These are phyloP conservation scores for Cyamopsis tetragonoloba DNA, from an alignment of 306 rosid species.

Conservation along the genomic window DNA sequence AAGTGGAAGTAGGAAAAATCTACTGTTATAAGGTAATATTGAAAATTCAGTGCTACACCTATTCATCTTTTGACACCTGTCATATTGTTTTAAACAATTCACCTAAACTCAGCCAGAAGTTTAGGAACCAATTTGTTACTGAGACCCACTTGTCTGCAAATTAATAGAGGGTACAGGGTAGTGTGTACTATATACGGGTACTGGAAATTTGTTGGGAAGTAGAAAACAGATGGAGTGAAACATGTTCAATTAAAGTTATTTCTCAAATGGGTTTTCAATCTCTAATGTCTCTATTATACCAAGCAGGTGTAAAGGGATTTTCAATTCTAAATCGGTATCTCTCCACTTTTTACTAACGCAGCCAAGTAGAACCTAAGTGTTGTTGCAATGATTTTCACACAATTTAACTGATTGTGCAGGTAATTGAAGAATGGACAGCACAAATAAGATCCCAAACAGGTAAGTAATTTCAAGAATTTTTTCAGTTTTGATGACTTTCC, in stretches of 20 bases:
- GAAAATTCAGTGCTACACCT: too few species aligned
- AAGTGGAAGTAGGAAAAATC: too few species aligned
- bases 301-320: not conserved
- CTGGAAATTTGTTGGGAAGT: not conserved
- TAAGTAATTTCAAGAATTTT: conserved; percentile 27
- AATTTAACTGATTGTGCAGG: conserved; percentile 43
- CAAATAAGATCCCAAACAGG: conserved; percentile 82
- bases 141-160: too few species aligned
- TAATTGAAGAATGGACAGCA: conserved; percentile 79
- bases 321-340: not conserved
- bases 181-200: too few species aligned
- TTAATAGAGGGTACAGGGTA: too few species aligned
- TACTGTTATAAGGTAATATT: too few species aligned
- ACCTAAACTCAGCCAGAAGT: too few species aligned
- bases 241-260: not conserved
- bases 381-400: conserved; percentile 14
- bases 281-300: not conserved
- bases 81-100: too few species aligned
- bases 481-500: conserved; percentile 12
- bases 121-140: too few species aligned
- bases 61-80: too few species aligned
- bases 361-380: not conserved
- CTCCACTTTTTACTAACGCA: not conserved
- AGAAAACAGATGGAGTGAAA: not conserved
- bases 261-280: not conserved